Conservation (phyloP, 768 basidiomycete species). For the Fistulinella prunicolor region DNA sequence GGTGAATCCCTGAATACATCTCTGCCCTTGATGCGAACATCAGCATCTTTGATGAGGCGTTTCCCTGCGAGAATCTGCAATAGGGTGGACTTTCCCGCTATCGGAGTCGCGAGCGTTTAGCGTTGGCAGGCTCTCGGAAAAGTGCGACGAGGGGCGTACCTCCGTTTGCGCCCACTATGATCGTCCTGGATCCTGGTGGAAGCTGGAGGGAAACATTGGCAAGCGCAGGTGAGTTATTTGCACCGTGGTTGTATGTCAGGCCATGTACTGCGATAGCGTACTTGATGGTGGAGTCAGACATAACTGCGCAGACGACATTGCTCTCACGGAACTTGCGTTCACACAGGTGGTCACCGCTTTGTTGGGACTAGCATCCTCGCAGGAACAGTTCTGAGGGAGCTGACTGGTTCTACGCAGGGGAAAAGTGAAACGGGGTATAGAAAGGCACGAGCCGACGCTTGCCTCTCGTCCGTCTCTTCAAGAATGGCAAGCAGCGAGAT, state of each 20-base stretch:
- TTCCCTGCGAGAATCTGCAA: constrained; percentile 94
- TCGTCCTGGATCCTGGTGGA: constrained; percentile 72
- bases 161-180: constrained; percentile 93
- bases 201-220: constrained; percentile 62
- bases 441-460: no score
- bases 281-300: constrained; percentile 4
- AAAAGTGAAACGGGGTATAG: no score
- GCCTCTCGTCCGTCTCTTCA: no score
- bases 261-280: constrained; percentile 37
- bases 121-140: not conserved
- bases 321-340: no score
- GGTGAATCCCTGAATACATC: constrained; percentile 93
- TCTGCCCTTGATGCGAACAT: constrained; percentile 67
- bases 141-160: constrained; percentile 45
- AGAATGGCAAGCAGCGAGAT: no score
- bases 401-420: no score
- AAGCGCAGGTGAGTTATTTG: constrained; percentile 50
- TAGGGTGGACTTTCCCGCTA: constrained; percentile 94
- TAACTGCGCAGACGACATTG: not conserved
- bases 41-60: constrained; percentile 62
- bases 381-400: no score
- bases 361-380: no score
- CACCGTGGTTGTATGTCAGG: constrained; percentile 58
- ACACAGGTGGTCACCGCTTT: no score
- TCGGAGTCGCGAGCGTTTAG: no score